phyloP scores from a whole-genome alignment of 768 basidiomycete species.

The Boletus tylopilopsis region DNA sequence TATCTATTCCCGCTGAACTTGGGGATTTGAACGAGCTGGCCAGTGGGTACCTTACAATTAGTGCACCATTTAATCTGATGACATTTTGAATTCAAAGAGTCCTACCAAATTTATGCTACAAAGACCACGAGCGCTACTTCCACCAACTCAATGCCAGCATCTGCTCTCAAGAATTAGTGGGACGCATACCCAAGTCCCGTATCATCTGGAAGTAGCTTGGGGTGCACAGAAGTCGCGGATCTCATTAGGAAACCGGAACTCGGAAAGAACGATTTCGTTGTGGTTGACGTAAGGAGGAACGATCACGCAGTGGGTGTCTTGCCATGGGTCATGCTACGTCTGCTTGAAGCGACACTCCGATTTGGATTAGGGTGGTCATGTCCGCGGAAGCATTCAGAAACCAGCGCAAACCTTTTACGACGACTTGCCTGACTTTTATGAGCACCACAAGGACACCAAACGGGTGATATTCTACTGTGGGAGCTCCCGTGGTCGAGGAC shows the following conservation, averaged over 20 bases:
- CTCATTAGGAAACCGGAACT: conserved; percentile 21
- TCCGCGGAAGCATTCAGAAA: conserved; percentile 46
- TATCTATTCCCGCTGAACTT: conserved; percentile 1
- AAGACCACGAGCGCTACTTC: conserved; percentile 27
- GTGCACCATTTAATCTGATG: background rate
- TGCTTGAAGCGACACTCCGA: too few relatives aligned
- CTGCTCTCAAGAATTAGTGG: conserved; percentile 34
- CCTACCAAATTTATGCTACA: conserved; percentile 45
- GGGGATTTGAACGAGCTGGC: conserved; percentile 44
- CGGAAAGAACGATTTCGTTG: conserved; percentile 29
- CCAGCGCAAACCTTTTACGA: conserved; percentile 54
- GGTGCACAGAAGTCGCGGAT: conserved; percentile 37
- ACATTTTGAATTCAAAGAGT: conserved; percentile 28
- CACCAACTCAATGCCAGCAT: background rate
- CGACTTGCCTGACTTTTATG: conserved; percentile 29
- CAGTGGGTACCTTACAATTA: conserved; percentile 28
- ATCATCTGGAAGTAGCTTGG: conserved; percentile 29
- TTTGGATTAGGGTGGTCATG: conserved; percentile 45
- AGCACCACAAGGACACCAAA: conserved; percentile 37
- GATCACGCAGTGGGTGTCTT: conserved; percentile 40
- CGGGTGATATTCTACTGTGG: conserved; percentile 54
- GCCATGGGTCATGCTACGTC: too few relatives aligned
- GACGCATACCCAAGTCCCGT: conserved; percentile 44
- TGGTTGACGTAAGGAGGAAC: conserved; percentile 49
- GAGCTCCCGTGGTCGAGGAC: conserved; percentile 49